Evolutionary conservation across 2,329 filamentous ascomycete genomes (phyloP).

Genomic region (Ascochyta koolunga): DNA sequence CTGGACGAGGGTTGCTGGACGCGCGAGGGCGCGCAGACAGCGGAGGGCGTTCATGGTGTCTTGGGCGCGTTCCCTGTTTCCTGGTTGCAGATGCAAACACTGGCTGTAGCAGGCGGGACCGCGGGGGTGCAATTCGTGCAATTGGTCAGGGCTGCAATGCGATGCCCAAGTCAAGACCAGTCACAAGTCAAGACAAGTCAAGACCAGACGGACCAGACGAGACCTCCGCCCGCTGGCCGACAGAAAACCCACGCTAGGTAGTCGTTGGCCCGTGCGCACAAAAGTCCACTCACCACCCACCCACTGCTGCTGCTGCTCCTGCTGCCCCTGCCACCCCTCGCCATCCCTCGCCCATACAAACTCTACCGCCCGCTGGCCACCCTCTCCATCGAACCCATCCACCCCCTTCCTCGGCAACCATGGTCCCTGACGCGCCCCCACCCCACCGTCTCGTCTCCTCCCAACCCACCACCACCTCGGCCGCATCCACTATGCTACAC

Average conservation of each 20-base stretch:
- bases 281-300: conserved; percentile 16
- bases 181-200: too few relatives aligned
- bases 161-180: too few relatives aligned
- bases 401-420: conserved; percentile 18
- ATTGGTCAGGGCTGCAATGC: background rate
- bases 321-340: too few relatives aligned
- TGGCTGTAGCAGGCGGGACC: too few relatives aligned
- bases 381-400: background rate
- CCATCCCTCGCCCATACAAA: too few relatives aligned
- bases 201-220: too few relatives aligned
- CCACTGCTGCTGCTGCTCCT: background rate
- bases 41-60: conserved; percentile 42
- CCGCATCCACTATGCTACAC: conserved; percentile 46
- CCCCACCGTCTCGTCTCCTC: conserved; percentile 44
- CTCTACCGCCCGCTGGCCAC: too few relatives aligned
- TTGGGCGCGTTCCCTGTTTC: conserved; percentile 3
- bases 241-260: conserved; percentile 18
- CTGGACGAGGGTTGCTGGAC: conserved; percentile 29
- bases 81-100: too few relatives aligned
- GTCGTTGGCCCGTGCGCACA: conserved; percentile 27
- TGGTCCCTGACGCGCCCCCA: conserved; percentile 45
- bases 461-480: conserved; percentile 37
- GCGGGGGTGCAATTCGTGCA: too few relatives aligned
- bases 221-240: conserved; percentile 23
- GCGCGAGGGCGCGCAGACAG: conserved; percentile 36